Evolutionary conservation across 345 rosid species (phyloP), one percentile per base, ranked within the genome.

Genomic region (Raphanus raphanistrum): DNA sequence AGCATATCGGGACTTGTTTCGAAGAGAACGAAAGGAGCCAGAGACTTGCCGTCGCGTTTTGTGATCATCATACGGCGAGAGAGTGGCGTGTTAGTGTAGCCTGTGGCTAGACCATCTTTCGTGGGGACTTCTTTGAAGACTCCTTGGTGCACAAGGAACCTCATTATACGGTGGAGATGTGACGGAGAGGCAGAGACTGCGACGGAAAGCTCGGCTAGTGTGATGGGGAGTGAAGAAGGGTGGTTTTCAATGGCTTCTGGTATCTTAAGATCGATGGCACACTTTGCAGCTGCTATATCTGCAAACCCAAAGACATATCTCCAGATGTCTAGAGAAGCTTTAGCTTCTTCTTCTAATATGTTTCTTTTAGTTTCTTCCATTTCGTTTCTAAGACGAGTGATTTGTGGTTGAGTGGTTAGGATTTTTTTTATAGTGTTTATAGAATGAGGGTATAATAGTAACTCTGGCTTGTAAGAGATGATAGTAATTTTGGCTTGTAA

Each of bases 231-330:
- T 33, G 82, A 50, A 1, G 76, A 69, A 4, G 79, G 77, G n/a
- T 82, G 86, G 78, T 83, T 78, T 67, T 85, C 87, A 2, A 92
- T 70, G 38, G 84, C 89, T 7, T 91, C 95, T 3, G 93, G 84
- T 63, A 91, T 84, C 35, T 88, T 88, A 3, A 91, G 91, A 66
- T 93, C 92, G 25, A 90, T 84, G 66, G 92, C 96, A 74, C 98
- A 91, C 77, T 88, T 93, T 13, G 87, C 87, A 10, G 76, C 92
- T 36, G 92, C 93, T 48, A 82, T 78, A 4, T 87, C 85, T 3
- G 79, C 66, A 68, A 82, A 85, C 1, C 93, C 95, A 2, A 90
- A 80, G 16, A 70, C 61, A 75, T 84, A 87, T 7, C 65, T 85
- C 92, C 91, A 90, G 10, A 86, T 76, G 28, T 88, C 88, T 15